Conservation (phyloP, 2,329 filamentous ascomycete genomes). For the Sarocladium kiliense region DNA sequence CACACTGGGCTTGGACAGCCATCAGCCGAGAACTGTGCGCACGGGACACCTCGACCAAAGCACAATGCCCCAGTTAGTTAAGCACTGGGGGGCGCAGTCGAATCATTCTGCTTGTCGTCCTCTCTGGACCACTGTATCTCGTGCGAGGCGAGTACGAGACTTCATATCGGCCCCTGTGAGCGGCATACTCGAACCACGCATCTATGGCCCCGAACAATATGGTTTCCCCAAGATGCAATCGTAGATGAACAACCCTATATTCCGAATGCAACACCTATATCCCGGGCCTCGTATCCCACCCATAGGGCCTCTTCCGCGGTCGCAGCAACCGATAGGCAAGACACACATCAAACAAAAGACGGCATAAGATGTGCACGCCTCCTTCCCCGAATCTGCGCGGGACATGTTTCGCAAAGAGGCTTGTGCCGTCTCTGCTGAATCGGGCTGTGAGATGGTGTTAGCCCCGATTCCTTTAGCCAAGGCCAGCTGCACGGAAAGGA, state of each 20-base stretch:
- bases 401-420: neutral
- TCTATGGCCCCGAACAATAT: neutral
- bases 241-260: conserved; percentile 1
- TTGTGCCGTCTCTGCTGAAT: neutral
- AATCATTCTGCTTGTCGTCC: neutral
- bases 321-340: neutral
- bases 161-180: neutral
- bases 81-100: neutral
- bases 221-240: neutral
- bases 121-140: neutral
- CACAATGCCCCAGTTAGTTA: neutral
- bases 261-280: neutral
- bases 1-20: neutral
- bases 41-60: neutral
- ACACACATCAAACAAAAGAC: neutral
- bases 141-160: conserved; percentile 4
- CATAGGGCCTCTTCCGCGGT: neutral
- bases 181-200: neutral
- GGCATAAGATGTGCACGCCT: neutral
- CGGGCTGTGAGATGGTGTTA: neutral
- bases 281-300: neutral
- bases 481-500: neutral
- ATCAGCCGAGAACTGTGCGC: neutral
- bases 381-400: neutral
- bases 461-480: neutral